phyloP scores from a whole-genome alignment of 2,329 filamentous ascomycete species.

The Beauveria medogensis region DNA sequence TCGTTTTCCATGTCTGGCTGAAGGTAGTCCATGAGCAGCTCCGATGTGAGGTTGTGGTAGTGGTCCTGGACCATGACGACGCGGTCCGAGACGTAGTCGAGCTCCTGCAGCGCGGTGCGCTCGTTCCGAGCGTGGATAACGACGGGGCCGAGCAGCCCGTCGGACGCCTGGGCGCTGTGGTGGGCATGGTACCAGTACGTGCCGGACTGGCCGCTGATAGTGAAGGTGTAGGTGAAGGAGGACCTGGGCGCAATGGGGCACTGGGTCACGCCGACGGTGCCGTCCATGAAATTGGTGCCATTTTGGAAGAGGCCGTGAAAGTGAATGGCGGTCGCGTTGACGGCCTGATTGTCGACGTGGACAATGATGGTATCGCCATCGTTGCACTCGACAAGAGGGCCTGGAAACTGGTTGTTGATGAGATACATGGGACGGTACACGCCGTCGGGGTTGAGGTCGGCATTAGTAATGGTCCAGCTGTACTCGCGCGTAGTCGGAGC shows the following conservation, averaged over 20 bases:
- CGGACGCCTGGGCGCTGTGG: slow-evolving; percentile 54
- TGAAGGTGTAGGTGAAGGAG: slow-evolving; percentile 61
- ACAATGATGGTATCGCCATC: slow-evolving; percentile 65
- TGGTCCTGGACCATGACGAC: slow-evolving; percentile 64
- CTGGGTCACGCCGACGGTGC: slow-evolving; percentile 58
- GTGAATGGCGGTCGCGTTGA: slow-evolving; percentile 61
- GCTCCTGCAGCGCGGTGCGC: slow-evolving; percentile 16
- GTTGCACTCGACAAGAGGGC: slow-evolving; percentile 64
- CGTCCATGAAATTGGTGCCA: slow-evolving; percentile 68
- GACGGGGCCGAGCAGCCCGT: slow-evolving; percentile 60
- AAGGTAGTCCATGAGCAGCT: slow-evolving; percentile 47
- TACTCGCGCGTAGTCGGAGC: slow-evolving; percentile 46
- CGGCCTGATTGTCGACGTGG: slow-evolving; percentile 58
- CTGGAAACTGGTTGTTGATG: slow-evolving; percentile 68
- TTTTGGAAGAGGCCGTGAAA: slow-evolving; percentile 76
- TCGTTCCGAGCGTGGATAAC: slow-evolving; percentile 53
- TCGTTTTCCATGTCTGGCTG: slow-evolving; percentile 45
- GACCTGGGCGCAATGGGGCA: slow-evolving; percentile 56
- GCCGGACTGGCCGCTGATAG: slow-evolving; percentile 42
- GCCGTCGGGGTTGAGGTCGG: slow-evolving; percentile 52
- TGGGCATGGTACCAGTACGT: slow-evolving; percentile 60
- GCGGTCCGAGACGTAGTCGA: slow-evolving; percentile 38
- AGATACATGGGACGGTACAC: slow-evolving; percentile 52
- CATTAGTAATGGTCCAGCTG: slow-evolving; percentile 52
- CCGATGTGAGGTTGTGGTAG: slow-evolving; percentile 53